A percentile compares a stretch with the other conserved stretches of the same genome.
Evolutionary conservation across 2,329 filamentous ascomycete species (phyloP).

Genomic region (Trichoderma sp.): DNA sequence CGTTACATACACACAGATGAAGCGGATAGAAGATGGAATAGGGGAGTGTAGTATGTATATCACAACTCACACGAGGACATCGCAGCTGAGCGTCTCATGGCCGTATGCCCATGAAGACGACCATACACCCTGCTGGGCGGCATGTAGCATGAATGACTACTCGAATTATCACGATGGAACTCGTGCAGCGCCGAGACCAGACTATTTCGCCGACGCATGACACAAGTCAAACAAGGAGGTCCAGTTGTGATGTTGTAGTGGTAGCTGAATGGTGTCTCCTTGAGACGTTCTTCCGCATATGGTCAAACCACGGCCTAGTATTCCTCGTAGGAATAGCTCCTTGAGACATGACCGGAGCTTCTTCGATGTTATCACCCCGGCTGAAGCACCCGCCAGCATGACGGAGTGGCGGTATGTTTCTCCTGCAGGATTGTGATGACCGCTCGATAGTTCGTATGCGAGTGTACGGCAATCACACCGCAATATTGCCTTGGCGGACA

Average conservation of each 20-base stretch:
- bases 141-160: background rate
- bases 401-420: background rate
- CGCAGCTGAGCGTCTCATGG: background rate
- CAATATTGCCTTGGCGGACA: background rate
- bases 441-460: background rate
- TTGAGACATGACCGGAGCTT: background rate
- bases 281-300: background rate
- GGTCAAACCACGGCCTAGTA: background rate
- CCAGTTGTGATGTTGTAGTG: background rate
- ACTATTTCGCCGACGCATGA: background rate
- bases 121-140: background rate
- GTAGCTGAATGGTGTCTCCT: background rate
- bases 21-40: background rate
- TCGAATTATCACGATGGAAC: background rate
- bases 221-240: background rate
- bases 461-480: background rate
- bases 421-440: background rate
- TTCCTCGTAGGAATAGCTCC: background rate
- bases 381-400: background rate
- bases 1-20: background rate
- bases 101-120: background rate
- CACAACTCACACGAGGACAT: background rate
- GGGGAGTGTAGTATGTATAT: background rate
- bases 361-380: background rate
- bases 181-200: background rate